phyloP scores from a whole-genome alignment of 179 eudicot species.

The Spergularia azorica region DNA sequence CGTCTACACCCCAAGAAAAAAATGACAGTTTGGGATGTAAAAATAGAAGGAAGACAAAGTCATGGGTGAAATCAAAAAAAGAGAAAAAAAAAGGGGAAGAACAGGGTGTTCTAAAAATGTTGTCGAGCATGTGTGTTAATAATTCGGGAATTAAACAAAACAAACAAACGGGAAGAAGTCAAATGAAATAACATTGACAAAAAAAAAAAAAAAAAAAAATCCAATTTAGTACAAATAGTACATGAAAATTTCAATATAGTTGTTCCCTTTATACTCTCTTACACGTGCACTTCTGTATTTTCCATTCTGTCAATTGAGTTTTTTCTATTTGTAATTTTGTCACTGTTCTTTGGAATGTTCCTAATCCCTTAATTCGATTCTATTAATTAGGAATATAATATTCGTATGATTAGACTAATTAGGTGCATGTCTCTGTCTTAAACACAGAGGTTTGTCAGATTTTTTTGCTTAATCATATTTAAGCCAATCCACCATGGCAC shows the following conservation, averaged over 20 bases:
- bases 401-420: constrained; percentile 1
- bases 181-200: constrained; percentile 29
- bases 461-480: no score
- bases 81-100: background rate
- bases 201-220: background rate
- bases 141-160: background rate
- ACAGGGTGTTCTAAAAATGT: no score
- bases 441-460: background rate
- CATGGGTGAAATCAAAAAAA: constrained; percentile 38
- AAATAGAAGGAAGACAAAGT: constrained; percentile 25
- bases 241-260: constrained; percentile 26
- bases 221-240: background rate
- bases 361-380: constrained; percentile 6
- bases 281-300: constrained; percentile 32
- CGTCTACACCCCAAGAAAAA: no score
- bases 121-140: constrained; percentile 14
- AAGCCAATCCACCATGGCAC: background rate
- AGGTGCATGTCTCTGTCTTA: constrained; percentile 2
- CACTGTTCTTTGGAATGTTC: constrained; percentile 39
- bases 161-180: background rate
- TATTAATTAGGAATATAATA: background rate
- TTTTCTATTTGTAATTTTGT: constrained; percentile 17
- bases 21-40: background rate
- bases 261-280: constrained; percentile 26
- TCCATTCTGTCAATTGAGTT: constrained; percentile 25